phyloP scores from a whole-genome alignment of 2,329 filamentous ascomycete species.

The Xylariaceae sp. region DNA sequence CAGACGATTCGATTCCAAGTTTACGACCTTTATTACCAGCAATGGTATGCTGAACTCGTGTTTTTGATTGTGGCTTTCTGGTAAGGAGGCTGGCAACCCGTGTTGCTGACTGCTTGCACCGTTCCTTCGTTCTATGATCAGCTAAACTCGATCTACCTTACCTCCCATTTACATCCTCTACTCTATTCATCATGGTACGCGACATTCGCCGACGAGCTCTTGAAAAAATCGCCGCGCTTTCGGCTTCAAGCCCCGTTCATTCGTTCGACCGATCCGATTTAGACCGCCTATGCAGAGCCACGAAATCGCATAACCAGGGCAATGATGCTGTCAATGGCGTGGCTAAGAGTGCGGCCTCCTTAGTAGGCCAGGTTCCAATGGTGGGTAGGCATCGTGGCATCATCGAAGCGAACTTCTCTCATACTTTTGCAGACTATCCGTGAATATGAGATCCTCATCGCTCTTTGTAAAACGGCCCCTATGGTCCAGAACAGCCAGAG shows the following conservation, averaged over 20 bases:
- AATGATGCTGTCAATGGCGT: slow-evolving; percentile 46
- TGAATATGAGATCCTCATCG: slow-evolving; percentile 87
- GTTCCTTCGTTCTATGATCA: slow-evolving; percentile 14
- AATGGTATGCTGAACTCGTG: not conserved
- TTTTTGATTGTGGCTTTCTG: not conserved
- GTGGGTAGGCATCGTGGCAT: slow-evolving; percentile 34
- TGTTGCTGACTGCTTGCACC: slow-evolving; percentile 4
- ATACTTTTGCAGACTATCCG: slow-evolving; percentile 59
- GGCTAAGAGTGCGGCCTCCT: slow-evolving; percentile 35
- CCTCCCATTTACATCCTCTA: not conserved
- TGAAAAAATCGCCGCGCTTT: slow-evolving; percentile 59
- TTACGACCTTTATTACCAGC: not conserved
- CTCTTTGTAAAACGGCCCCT: slow-evolving; percentile 84
- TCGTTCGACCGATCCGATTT: slow-evolving; percentile 59
- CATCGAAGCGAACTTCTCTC: slow-evolving; percentile 12
- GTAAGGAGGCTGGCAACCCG: not conserved
- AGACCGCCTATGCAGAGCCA: slow-evolving; percentile 55
- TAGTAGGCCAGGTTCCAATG: slow-evolving; percentile 55
- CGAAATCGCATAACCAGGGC: slow-evolving; percentile 41
- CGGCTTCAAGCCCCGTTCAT: slow-evolving; percentile 47
- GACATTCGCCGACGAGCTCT: slow-evolving; percentile 58
- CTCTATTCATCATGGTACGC: slow-evolving; percentile 38
- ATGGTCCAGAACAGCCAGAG: slow-evolving; percentile 63
- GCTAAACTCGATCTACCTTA: not conserved
- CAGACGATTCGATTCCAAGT: not conserved